Evolutionary conservation across 148 eudicot genomes (phyloP).

Genomic region (Vaccinium macrocarpon): DNA sequence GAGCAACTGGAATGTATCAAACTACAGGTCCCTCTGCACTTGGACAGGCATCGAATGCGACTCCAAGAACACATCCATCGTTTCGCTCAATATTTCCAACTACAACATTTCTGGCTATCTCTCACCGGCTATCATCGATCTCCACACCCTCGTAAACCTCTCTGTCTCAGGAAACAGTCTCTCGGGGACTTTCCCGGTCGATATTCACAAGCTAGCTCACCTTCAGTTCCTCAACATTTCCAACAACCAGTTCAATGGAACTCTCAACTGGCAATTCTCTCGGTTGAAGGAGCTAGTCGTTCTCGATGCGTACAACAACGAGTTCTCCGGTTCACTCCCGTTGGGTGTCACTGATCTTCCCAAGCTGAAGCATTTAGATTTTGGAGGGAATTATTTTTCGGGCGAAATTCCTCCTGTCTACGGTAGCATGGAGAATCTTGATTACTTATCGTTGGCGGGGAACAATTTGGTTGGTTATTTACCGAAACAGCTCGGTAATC

Average conservation of each 20-base stretch:
- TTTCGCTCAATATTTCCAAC: constrained; percentile 48
- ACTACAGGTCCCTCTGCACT: constrained; percentile 35
- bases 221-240: constrained; percentile 63
- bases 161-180: constrained; percentile 36
- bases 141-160: constrained; percentile 31
- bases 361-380: constrained; percentile 41
- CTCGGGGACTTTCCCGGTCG: constrained; percentile 33
- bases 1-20: constrained; percentile 20
- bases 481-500: constrained; percentile 42
- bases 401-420: constrained; percentile 43
- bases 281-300: constrained; percentile 28
- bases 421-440: constrained; percentile 35
- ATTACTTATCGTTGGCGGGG: constrained; percentile 43
- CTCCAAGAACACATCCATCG: constrained; percentile 18
- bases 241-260: constrained; percentile 50
- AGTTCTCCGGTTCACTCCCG: constrained; percentile 45
- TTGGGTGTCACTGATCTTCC: constrained; percentile 21
- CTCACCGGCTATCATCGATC: constrained; percentile 36
- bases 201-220: constrained; percentile 28
- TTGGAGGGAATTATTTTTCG: constrained; percentile 58
- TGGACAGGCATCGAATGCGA: constrained; percentile 40
- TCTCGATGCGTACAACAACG: constrained; percentile 50
- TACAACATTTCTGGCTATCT: constrained; percentile 44
- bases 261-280: constrained; percentile 40
- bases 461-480: constrained; percentile 42